Percentiles rank a stretch among this genome's conserved stretches.
Evolutionary conservation across 345 rosid species (phyloP).

Genomic region (Populus ilicifolia): DNA sequence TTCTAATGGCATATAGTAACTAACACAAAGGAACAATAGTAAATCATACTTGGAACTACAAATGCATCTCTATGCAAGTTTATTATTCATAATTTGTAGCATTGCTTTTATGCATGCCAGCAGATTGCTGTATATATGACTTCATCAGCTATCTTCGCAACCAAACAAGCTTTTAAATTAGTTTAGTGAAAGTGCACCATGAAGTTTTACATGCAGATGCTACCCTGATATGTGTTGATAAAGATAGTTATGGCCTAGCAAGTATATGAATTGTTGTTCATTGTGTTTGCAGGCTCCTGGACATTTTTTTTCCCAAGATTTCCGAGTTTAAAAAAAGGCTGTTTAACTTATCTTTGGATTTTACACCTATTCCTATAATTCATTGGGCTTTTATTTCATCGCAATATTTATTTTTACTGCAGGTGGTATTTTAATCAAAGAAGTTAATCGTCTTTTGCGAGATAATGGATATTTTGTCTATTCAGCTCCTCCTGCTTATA

Average conservation of each 20-base stretch:
- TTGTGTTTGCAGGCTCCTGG: neutral
- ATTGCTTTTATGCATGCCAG: neutral
- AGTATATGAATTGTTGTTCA: neutral
- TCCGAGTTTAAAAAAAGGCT: neutral
- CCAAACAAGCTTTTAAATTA: neutral
- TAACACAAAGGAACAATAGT: neutral
- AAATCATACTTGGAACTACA: neutral
- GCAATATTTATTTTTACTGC: conserved; percentile 9
- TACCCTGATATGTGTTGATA: neutral
- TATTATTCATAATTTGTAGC: neutral
- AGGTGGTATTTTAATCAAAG: conserved; percentile 94
- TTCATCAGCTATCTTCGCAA: neutral
- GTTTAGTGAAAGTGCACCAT: neutral
- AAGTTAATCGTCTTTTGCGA: conserved; percentile 73
- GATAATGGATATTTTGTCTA: conserved; percentile 83
- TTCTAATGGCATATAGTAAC: neutral
- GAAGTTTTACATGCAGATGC: conserved; percentile 2
- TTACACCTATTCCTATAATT: neutral
- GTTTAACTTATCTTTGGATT: neutral
- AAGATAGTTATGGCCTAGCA: neutral
- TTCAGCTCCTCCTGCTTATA: conserved; percentile 90
- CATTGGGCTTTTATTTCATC: neutral
- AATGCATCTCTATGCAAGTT: neutral
- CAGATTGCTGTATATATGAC: neutral
- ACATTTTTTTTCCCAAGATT: neutral